Base-by-base conservation (phyloP, 371 early-diverging fungal genomes). In the Cokeromyces recurvatus region DNA sequence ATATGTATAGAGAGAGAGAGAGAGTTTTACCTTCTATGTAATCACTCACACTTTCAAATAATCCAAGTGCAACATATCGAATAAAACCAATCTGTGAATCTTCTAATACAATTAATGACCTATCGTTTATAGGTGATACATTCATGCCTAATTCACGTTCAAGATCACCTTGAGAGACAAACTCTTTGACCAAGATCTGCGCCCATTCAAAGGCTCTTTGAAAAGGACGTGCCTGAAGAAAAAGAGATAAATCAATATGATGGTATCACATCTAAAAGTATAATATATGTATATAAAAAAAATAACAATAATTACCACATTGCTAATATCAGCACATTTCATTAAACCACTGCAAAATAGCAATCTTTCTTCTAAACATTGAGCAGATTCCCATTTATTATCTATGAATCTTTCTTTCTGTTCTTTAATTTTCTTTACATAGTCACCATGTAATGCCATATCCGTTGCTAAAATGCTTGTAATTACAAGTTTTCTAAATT, bases 311-410 rank as follows among this genome's bases (percentile, higher is more conserved):
- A 68, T 43, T 66, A 74, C 77, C 38, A 77, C 78, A 47, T 91
- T 91, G 55, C 85, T 84, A 41, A 91, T 85, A 50, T 91, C 92
- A 14, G 91, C 85, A 64, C 89, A 89, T 62, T 91, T 91, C 57
- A 91, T 85, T 4, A 90, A 55, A 4, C 81, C 83, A 35, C 79
- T 78, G 17, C 82, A 81, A 9, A 90, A 64, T 36, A 78, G 46
- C 12, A 75, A 19, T 14, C 74, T 57, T 43, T 81, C 83, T 27
- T 72, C 61, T 37, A 74, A 71, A 29, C 53, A 43, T 16, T 29
- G 29, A 9, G 62, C 32, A 9, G 15, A 36, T 19, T 53, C 48
- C 27, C 51, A 40, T 3, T 42, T 29, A 16, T 42, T 32, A n/a
- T 45, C 32, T 27, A 36, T 55, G 16, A 80, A 60, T 21, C 83